Conservation (phyloP, 2,329 filamentous ascomycete genomes). For the Colletotrichum chlorophyti region DNA sequence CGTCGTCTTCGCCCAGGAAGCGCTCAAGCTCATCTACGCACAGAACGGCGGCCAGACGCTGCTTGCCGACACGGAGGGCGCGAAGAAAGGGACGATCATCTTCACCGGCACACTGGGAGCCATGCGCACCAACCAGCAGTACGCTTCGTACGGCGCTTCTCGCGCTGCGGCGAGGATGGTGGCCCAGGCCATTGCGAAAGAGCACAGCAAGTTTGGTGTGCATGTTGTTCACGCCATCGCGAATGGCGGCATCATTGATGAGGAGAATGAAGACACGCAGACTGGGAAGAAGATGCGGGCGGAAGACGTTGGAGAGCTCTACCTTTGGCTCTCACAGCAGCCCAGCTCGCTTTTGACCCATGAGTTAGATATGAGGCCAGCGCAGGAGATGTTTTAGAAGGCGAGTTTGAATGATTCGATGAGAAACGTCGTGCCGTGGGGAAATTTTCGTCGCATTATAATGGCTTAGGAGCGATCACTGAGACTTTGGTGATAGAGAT, state of each 20-base stretch:
- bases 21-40: conserved; percentile 56
- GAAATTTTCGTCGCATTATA: too few relatives aligned
- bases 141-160: conserved; percentile 60
- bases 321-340: conserved; percentile 48
- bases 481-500: too few relatives aligned
- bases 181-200: conserved; percentile 60
- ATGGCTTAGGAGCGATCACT: too few relatives aligned
- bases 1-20: conserved; percentile 61
- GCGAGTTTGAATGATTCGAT: background rate
- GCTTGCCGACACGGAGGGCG: conserved; percentile 49
- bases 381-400: conserved; percentile 24
- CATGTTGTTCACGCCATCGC: conserved; percentile 67
- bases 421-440: too few relatives aligned
- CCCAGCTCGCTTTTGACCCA: conserved; percentile 29
- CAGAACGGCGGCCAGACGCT: conserved; percentile 54
- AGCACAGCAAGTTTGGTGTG: conserved; percentile 62
- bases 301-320: conserved; percentile 63
- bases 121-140: conserved; percentile 59
- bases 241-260: conserved; percentile 60
- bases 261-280: conserved; percentile 52
- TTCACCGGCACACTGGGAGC: conserved; percentile 63
- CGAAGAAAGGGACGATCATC: conserved; percentile 63
- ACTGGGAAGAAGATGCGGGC: conserved; percentile 63
- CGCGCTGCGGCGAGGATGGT: conserved; percentile 59
- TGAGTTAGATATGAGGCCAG: conserved; percentile 27